Evolutionary conservation across 2,329 filamentous ascomycete species (phyloP).

Genomic region (Cylindrodendrum hubeiense): DNA sequence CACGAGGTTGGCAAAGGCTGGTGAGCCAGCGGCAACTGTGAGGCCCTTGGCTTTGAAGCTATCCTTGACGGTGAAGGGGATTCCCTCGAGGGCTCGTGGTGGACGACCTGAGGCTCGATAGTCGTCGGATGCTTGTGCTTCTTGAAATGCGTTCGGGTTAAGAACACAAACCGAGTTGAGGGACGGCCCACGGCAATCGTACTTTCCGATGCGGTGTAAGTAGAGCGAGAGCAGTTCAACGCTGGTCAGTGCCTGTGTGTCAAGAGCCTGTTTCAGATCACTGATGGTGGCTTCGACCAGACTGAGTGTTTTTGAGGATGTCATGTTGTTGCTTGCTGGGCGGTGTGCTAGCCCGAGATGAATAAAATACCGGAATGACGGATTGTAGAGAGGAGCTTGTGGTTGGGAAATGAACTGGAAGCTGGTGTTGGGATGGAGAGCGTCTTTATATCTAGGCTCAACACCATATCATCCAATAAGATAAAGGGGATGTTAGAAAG

Average conservation of each 20-base stretch:
- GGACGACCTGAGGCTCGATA: slow-evolving; percentile 23
- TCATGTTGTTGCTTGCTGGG: not conserved
- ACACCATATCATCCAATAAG: no score
- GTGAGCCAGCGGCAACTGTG: slow-evolving; percentile 65
- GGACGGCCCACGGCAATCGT: slow-evolving; percentile 39
- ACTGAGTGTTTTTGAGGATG: not conserved
- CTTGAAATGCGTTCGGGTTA: slow-evolving; percentile 42
- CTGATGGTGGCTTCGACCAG: slow-evolving; percentile 43
- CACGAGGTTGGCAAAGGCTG: slow-evolving; percentile 62
- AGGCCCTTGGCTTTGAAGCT: slow-evolving; percentile 66
- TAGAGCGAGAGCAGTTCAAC: slow-evolving; percentile 45
- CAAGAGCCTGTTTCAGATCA: slow-evolving; percentile 40
- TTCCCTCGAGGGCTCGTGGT: slow-evolving; percentile 59
- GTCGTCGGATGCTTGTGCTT: slow-evolving; percentile 44
- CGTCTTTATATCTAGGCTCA: no score
- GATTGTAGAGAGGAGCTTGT: not conserved
- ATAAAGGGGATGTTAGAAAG: not conserved
- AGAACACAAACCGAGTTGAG: slow-evolving; percentile 46
- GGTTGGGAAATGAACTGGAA: no score
- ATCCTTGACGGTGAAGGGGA: slow-evolving; percentile 70
- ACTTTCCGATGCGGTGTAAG: slow-evolving; percentile 41
- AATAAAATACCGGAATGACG: not conserved
- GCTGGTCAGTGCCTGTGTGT: slow-evolving; percentile 30
- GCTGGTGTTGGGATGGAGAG: no score
- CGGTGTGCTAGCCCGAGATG: not conserved